A percentile compares a stretch with the other conserved stretches of the same genome.
Evolutionary conservation across 495 filamentous ascomycete species (phyloP).

Genomic region (Podospora bellae-mahoneyi): DNA sequence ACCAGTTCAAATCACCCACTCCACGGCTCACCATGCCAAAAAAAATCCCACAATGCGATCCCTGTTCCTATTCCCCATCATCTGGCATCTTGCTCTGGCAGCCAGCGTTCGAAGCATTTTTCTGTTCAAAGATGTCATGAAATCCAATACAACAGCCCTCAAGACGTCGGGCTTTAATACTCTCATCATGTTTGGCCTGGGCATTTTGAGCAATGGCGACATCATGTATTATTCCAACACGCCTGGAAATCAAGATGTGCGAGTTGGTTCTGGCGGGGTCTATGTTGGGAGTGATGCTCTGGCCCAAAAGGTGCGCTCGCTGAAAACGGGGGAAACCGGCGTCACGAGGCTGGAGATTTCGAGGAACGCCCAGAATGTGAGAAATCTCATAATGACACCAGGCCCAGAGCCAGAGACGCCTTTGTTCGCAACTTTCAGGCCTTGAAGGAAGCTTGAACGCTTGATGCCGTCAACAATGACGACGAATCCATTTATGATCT

Average conservation of each 20-base stretch:
- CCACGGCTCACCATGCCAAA: no score
- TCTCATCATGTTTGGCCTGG: conserved; percentile 42
- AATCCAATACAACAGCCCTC: conserved; percentile 39
- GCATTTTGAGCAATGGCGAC: conserved; percentile 40
- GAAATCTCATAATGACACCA: conserved; percentile 33
- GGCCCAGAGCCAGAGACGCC: conserved; percentile 32
- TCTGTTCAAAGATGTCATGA: conserved; percentile 45
- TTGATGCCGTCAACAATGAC: conserved; percentile 46
- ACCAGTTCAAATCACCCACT: no score
- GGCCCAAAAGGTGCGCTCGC: conserved; percentile 38
- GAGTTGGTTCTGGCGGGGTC: conserved; percentile 33
- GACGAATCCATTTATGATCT: conserved; percentile 45
- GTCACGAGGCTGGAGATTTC: conserved; percentile 40
- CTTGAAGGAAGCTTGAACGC: conserved; percentile 37
- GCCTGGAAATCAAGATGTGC: conserved; percentile 35
- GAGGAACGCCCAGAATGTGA: conserved; percentile 43
- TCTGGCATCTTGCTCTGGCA: conserved; percentile 3
- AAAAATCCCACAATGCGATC: no score
- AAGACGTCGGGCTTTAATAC: conserved; percentile 42
- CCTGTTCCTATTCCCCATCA: no score
- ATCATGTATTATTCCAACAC: conserved; percentile 50
- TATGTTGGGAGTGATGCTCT: conserved; percentile 43
- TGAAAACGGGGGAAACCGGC: conserved; percentile 34
- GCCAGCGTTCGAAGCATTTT: conserved; percentile 37
- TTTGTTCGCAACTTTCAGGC: conserved; percentile 39